Conservation (phyloP, 768 basidiomycete species). For the Sistotremastrum niveocremeum region DNA sequence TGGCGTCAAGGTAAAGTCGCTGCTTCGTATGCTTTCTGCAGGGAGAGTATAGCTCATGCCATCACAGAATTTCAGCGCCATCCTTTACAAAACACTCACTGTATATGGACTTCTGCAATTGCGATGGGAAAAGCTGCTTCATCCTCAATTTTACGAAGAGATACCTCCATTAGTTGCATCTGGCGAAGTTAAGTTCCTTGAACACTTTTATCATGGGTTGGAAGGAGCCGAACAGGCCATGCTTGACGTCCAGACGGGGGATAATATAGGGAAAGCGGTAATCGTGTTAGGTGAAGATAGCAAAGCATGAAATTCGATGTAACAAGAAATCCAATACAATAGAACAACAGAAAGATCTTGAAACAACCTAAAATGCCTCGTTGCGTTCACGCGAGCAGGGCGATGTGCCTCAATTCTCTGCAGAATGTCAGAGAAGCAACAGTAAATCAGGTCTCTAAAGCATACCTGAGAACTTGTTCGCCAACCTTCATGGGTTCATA, state of each 20-base stretch:
- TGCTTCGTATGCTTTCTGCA: not conserved
- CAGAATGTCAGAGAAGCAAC: not conserved
- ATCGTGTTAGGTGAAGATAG: constrained; percentile 4
- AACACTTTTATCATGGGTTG: constrained; percentile 32
- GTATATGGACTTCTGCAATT: constrained; percentile 22
- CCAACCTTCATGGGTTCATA: constrained; percentile 80
- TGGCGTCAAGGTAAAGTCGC: constrained; percentile 9
- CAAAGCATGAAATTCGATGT: too few species aligned
- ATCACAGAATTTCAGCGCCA: constrained; percentile 23
- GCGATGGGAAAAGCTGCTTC: constrained; percentile 21
- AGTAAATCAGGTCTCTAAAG: not conserved
- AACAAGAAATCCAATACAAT: too few species aligned
- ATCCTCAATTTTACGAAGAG: constrained; percentile 29
- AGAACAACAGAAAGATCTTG: too few species aligned
- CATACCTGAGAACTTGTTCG: constrained; percentile 74
- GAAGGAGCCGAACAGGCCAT: constrained; percentile 27
- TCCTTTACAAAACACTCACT: constrained; percentile 29
- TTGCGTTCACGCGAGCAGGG: constrained; percentile 49
- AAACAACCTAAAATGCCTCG: not conserved
- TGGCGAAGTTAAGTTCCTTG: constrained; percentile 34
- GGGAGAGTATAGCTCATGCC: not conserved
- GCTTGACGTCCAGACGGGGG: constrained; percentile 21
- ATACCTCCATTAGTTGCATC: constrained; percentile 27
- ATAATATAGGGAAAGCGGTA: constrained; percentile 24
- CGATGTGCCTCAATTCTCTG: constrained; percentile 74